These are phyloP conservation scores for Melanomma pulvis-pyrius DNA, from an alignment of 495 filamentous ascomycete species.

Conservation along the genomic window DNA sequence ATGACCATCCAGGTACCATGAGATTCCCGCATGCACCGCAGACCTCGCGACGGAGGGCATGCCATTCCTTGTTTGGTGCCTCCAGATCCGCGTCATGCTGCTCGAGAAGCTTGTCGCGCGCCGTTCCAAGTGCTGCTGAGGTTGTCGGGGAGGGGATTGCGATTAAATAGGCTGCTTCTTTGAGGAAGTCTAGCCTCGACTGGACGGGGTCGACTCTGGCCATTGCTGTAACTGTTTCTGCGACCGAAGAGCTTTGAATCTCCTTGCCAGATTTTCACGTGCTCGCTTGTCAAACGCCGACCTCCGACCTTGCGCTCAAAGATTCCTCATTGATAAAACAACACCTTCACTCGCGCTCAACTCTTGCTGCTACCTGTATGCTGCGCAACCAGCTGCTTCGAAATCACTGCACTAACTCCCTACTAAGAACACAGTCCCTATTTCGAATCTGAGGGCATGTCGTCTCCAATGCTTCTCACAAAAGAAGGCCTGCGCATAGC, in stretches of 20 bases:
- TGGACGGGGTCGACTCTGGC: not conserved
- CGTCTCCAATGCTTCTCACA: slow-evolving; percentile 22
- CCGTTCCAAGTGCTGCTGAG: slow-evolving; percentile 53
- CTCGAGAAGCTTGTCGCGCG: slow-evolving; percentile 49
- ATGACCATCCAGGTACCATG: slow-evolving; percentile 51
- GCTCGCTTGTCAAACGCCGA: slow-evolving; percentile 22
- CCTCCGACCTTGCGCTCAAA: slow-evolving; percentile 11
- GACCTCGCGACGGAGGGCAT: slow-evolving; percentile 47
- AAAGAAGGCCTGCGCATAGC: slow-evolving; percentile 56
- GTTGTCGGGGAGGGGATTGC: slow-evolving; percentile 51
- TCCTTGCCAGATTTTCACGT: not conserved
- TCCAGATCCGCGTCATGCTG: slow-evolving; percentile 46
- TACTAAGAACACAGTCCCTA: not conserved
- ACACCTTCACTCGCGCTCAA: too few species aligned
- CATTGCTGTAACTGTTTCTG: not conserved
- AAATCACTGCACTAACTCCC: too few species aligned
- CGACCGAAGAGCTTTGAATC: not conserved
- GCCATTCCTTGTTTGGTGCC: slow-evolving; percentile 40
- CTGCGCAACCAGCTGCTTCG: too few species aligned
- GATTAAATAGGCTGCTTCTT: slow-evolving; percentile 51
- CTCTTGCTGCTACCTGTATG: too few species aligned
- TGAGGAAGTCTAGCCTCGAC: slow-evolving; percentile 45
- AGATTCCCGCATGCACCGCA: slow-evolving; percentile 59
- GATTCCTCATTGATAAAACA: not conserved
- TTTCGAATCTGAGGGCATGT: slow-evolving; percentile 16